Conservation (phyloP, 1,284 basidiomycete species). For the Heterobasidion irregulare region DNA sequence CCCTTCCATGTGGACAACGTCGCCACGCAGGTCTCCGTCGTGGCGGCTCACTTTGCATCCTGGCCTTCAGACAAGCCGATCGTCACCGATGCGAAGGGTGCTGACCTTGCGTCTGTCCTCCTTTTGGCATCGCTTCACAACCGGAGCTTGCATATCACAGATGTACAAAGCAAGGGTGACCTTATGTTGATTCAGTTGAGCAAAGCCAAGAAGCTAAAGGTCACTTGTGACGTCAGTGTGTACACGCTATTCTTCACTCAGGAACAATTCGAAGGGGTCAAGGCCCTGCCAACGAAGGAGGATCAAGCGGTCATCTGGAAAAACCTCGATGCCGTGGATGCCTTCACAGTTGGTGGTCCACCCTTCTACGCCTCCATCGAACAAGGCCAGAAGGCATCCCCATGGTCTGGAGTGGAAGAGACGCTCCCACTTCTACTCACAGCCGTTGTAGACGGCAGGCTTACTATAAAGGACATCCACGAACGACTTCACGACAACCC, state of each 20-base stretch:
- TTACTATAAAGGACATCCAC: conserved; percentile 82
- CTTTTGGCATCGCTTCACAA: conserved; percentile 89
- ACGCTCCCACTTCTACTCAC: conserved; percentile 83
- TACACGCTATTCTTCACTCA: conserved; percentile 89
- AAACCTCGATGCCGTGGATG: conserved; percentile 81
- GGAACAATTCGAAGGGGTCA: conserved; percentile 61
- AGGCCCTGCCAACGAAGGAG: conserved; percentile 65
- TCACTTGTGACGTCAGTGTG: conserved; percentile 94
- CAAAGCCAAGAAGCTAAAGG: conserved; percentile 90
- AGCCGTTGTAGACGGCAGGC: conserved; percentile 74
- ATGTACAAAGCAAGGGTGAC: conserved; percentile 85
- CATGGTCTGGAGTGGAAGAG: conserved; percentile 83
- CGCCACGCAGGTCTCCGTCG: conserved; percentile 45
- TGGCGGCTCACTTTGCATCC: conserved; percentile 83
- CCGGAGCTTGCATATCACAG: conserved; percentile 90
- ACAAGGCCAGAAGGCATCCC: conserved; percentile 56
- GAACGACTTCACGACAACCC: conserved; percentile 87
- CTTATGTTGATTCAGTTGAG: conserved; percentile 87
- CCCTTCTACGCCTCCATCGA: conserved; percentile 77
- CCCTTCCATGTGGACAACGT: conserved; percentile 58
- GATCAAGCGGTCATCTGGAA: conserved; percentile 89
- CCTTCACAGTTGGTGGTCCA: conserved; percentile 83
- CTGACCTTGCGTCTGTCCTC: conserved; percentile 90
- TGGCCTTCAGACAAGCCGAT: conserved; percentile 94
- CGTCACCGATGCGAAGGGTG: conserved; percentile 88